phyloP scores from a whole-genome alignment of 192 early-diverging fungal species.

The Entophlyctis luteolus region DNA sequence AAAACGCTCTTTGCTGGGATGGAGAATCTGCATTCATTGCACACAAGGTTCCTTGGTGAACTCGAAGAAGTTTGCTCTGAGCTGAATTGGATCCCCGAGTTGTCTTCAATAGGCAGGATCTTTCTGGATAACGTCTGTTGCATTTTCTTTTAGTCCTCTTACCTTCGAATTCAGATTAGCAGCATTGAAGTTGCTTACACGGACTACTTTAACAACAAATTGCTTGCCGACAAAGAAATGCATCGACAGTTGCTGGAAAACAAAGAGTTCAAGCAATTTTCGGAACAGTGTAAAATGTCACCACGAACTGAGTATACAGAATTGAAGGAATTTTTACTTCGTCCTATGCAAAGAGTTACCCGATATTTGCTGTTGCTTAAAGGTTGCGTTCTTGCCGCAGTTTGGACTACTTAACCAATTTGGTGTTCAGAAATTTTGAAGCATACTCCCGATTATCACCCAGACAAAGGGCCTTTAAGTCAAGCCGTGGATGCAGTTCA shows the following conservation, averaged over 20 bases:
- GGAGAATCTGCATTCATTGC: constrained; percentile 38
- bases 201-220: constrained; percentile 33
- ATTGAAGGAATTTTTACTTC: constrained; percentile 34
- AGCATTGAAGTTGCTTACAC: constrained; percentile 26
- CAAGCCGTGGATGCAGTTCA: constrained; percentile 42
- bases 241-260: constrained; percentile 39
- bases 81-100: constrained; percentile 29
- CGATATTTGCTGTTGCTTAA: constrained; percentile 42
- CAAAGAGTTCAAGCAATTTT: constrained; percentile 33
- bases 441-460: constrained; percentile 43
- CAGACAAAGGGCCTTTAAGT: constrained; percentile 39
- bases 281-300: constrained; percentile 9
- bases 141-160: neutral
- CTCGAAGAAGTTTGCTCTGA: constrained; percentile 37
- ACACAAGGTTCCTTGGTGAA: constrained; percentile 32
- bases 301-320: constrained; percentile 22
- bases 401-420: neutral
- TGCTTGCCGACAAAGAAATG: constrained; percentile 40
- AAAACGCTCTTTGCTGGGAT: constrained; percentile 48
- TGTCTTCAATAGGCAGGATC: constrained; percentile 36
- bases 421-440: constrained; percentile 43
- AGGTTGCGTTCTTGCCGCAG: constrained; percentile 20
- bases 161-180: neutral
- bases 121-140: constrained; percentile 38
- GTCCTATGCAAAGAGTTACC: constrained; percentile 45